Evolutionary conservation across 2,329 filamentous ascomycete genomes (phyloP).

Genomic region (Fusarium musae): DNA sequence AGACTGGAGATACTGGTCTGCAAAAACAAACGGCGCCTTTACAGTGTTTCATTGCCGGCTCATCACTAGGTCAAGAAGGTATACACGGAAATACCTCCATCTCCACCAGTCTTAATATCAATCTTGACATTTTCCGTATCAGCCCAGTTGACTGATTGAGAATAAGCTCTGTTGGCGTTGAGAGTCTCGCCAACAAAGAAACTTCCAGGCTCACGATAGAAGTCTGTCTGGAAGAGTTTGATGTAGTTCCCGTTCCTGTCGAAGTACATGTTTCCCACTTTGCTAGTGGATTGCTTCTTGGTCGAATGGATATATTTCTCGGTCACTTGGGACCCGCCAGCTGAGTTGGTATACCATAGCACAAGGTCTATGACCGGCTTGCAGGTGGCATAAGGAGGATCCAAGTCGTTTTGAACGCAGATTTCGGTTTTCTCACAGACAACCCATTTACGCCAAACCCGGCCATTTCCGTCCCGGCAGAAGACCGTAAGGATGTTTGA

Average conservation of each 20-base stretch:
- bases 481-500: not conserved
- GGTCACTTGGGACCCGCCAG: not conserved
- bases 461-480: not conserved
- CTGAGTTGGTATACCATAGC: not conserved
- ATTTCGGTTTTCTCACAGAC: not conserved
- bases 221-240: not conserved
- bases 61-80: not conserved
- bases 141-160: not conserved
- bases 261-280: not conserved
- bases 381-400: not conserved
- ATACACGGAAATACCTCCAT: not conserved
- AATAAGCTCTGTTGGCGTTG: not conserved
- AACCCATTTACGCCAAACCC: not conserved
- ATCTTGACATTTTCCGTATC: not conserved
- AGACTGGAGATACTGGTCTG: not conserved
- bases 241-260: not conserved
- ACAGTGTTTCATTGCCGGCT: no score
- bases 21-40: not conserved
- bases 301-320: not conserved
- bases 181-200: not conserved
- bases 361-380: not conserved
- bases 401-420: not conserved
- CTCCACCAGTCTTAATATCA: not conserved
- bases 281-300: not conserved
- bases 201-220: not conserved